Percentiles rank a stretch among this genome's conserved stretches.
Evolutionary conservation across 1,284 basidiomycete genomes (phyloP).

Genomic region (Melampsora allii-populina): DNA sequence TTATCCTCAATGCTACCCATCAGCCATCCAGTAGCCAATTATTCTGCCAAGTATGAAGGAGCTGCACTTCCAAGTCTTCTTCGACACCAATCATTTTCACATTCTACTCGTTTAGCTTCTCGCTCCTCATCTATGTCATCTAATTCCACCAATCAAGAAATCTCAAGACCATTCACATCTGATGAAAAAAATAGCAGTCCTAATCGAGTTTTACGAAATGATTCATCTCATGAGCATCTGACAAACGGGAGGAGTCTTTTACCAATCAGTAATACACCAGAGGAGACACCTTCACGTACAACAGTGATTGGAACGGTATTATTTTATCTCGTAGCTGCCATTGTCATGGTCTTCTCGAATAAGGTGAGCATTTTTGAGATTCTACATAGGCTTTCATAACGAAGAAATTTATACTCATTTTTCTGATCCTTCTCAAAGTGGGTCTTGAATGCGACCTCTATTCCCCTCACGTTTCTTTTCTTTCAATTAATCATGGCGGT

Average conservation of each 20-base stretch:
- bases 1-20: not conserved
- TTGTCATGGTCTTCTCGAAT: conserved; percentile 59
- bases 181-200: too few species aligned
- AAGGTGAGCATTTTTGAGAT: conserved; percentile 9
- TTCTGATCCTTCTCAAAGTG: conserved; percentile 6
- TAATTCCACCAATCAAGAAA: not conserved
- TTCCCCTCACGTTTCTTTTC: conserved; percentile 26
- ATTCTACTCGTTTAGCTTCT: conserved; percentile 5
- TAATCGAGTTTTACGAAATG: not conserved
- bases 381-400: not conserved
- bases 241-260: not conserved
- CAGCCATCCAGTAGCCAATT: not conserved
- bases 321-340: conserved; percentile 75
- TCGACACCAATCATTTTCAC: not conserved
- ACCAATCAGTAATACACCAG: conserved; percentile 1
- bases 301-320: conserved; percentile 49
- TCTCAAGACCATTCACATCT: too few species aligned
- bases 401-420: not conserved
- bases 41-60: not conserved
- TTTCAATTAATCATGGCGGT: conserved; percentile 20
- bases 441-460: conserved; percentile 14
- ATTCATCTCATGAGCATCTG: not conserved
- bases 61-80: too few species aligned
- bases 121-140: not conserved
- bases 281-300: conserved; percentile 45